Evolutionary conservation across 2,329 filamentous ascomycete genomes (phyloP).

Genomic region (Talaromyces pinophilus): DNA sequence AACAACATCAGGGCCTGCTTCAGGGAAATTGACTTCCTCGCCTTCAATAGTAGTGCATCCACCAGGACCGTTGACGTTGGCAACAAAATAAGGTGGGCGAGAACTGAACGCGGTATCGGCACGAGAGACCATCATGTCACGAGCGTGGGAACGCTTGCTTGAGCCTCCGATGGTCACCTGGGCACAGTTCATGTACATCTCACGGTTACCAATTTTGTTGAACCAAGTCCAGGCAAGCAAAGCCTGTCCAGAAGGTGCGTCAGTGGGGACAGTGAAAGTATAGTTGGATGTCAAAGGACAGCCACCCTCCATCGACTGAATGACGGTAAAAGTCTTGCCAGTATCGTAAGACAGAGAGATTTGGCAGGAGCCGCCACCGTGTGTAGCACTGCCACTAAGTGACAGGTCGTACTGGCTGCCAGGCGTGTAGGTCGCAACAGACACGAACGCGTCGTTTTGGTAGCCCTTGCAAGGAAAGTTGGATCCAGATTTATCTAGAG

Average conservation of each 20-base stretch:
- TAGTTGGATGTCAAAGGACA: slow-evolving; percentile 58
- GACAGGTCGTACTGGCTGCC: slow-evolving; percentile 65
- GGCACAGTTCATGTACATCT: slow-evolving; percentile 88
- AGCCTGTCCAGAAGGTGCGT: slow-evolving; percentile 61
- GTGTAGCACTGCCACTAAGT: slow-evolving; percentile 62
- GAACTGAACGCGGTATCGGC: slow-evolving; percentile 48
- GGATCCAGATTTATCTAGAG: slow-evolving; percentile 59
- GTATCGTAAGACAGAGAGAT: slow-evolving; percentile 72
- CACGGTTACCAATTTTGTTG: slow-evolving; percentile 73
- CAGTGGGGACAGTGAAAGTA: slow-evolving; percentile 66
- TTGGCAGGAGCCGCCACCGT: slow-evolving; percentile 75
- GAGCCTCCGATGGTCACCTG: slow-evolving; percentile 59
- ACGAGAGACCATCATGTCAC: slow-evolving; percentile 20
- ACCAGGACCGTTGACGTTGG: slow-evolving; percentile 60
- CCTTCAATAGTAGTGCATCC: slow-evolving; percentile 60
- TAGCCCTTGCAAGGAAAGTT: slow-evolving; percentile 79
- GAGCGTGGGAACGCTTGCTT: slow-evolving; percentile 24
- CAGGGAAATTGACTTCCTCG: slow-evolving; percentile 64
- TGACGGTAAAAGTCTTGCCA: slow-evolving; percentile 68
- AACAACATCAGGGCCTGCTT: slow-evolving; percentile 60
- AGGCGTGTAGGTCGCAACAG: slow-evolving; percentile 62
- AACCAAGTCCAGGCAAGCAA: slow-evolving; percentile 78
- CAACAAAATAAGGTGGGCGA: slow-evolving; percentile 69
- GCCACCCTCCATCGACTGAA: slow-evolving; percentile 63
- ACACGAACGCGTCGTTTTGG: slow-evolving; percentile 52